phyloP scores from a whole-genome alignment of 208 protist species.

The Leishmania aethiopica region DNA sequence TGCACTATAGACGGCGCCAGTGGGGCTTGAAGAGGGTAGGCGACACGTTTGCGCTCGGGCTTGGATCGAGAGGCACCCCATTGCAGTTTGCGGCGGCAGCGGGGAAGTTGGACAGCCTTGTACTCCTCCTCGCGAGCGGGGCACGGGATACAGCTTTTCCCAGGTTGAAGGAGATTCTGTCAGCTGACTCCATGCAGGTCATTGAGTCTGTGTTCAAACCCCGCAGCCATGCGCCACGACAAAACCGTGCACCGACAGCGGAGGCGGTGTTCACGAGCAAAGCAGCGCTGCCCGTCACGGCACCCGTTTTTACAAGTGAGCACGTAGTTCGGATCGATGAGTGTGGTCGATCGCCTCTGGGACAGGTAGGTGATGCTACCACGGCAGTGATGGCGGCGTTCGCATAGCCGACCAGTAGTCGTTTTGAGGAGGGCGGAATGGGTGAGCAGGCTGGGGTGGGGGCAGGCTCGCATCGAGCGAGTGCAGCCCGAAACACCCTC shows the following conservation, averaged over 20 bases:
- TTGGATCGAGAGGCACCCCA: slow-evolving; percentile 75
- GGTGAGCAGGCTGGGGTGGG: not conserved
- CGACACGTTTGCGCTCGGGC: slow-evolving; percentile 50
- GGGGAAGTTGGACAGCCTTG: slow-evolving; percentile 74
- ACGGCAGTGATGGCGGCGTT: not conserved
- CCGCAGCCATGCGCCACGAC: slow-evolving; percentile 11
- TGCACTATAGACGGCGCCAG: slow-evolving; percentile 59
- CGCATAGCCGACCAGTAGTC: not conserved
- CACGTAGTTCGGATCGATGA: slow-evolving; percentile 22
- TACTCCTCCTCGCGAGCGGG: slow-evolving; percentile 67
- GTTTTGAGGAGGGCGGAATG: not conserved
- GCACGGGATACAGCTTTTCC: slow-evolving; percentile 54
- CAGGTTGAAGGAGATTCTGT: slow-evolving; percentile 64
- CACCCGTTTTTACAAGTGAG: slow-evolving; percentile 10
- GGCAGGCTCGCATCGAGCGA: not conserved
- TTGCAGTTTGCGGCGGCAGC: slow-evolving; percentile 84
- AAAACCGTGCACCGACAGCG: not conserved
- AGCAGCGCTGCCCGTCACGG: not conserved
- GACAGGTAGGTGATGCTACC: not conserved
- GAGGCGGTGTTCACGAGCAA: not conserved
- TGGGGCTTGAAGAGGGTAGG: slow-evolving; percentile 69
- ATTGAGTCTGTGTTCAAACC: slow-evolving; percentile 27
- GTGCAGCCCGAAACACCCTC: not conserved
- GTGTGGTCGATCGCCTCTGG: not conserved
- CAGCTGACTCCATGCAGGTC: slow-evolving; percentile 24